Base-by-base conservation (phyloP, 768 basidiomycete genomes). In the Chalciporus chontae region DNA sequence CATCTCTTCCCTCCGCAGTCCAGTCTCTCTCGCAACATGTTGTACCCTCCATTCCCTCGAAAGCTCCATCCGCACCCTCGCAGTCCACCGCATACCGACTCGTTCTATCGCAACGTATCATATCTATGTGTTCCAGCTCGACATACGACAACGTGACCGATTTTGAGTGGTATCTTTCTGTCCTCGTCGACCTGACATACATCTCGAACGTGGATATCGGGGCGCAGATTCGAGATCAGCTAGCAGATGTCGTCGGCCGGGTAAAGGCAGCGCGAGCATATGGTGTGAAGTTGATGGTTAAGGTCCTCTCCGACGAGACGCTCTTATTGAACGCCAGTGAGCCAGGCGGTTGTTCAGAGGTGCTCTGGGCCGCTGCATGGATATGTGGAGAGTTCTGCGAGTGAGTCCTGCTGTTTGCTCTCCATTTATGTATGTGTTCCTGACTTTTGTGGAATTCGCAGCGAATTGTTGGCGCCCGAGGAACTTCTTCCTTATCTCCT, bases 151-250 rank as follows among this genome's bases (percentile, higher is more conserved):
- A 93, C 60, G 77, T 99, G 23, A 76, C 79, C 40, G 94, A 97
- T 69, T 98, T 98, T 63, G 91, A 97, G 63, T 99, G 96, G 95
- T 96, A 93, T 66, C 77, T 98, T 18, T 96, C 95, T 5, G 92
- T 94, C 8, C 81, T 98, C 24, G 80, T 97, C 40, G 94, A 97
- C 62, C 75, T 98, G 8, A 84, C 91, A 0, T 91, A 96, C 63
- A 77, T 97, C 36, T 87, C 92, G 44, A 80, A 84, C 23, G 90
- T 85, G 42, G 75, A 88, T 55, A 75, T 96, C 42, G 93, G 93
- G 2, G 61, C 70, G 0, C 79, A 87, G 59, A 87, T 97, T 47
- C 78, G 85, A 11, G 84, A 92, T 52, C 88, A 93, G 54, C 71
- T 98, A 5, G 80, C 96, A 13, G 94, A 97, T 60, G 80, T 98